Conservation (phyloP, 441 rosid species). For the Populus trichocarpa region DNA sequence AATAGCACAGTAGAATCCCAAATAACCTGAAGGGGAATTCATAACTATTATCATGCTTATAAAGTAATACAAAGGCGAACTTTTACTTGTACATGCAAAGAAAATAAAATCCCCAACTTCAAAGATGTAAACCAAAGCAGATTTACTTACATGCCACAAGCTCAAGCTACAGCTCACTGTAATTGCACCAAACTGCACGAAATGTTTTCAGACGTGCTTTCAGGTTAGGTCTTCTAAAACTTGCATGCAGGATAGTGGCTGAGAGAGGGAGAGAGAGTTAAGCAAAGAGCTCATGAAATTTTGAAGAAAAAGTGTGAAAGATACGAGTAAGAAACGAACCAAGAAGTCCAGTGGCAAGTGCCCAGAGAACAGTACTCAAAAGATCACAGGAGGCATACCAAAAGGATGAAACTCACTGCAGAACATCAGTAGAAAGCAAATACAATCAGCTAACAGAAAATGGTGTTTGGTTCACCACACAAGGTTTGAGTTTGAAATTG, state of each 20-base stretch:
- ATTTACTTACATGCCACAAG: slow-evolving; percentile 29
- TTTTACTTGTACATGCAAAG: neutral
- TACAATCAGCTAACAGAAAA: slow-evolving; percentile 5
- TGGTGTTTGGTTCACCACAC: slow-evolving; percentile 4
- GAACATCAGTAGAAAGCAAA: neutral
- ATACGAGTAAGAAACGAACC: slow-evolving; percentile 41
- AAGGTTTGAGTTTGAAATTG: neutral
- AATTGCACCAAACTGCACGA: slow-evolving; percentile 96
- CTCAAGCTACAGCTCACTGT: slow-evolving; percentile 71
- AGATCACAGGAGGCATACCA: slow-evolving; percentile 86
- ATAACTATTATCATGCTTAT: neutral
- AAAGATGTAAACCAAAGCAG: neutral
- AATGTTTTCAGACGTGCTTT: too few species aligned
- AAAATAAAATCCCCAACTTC: neutral
- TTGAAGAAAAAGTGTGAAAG: slow-evolving; percentile 4
- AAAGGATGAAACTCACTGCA: slow-evolving; percentile 68
- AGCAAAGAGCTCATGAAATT: neutral
- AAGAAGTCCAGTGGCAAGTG: slow-evolving; percentile 73
- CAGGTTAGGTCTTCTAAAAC: slow-evolving; percentile 90
- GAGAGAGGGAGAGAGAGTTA: slow-evolving; percentile 11
- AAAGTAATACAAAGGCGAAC: neutral
- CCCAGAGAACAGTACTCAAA: slow-evolving; percentile 66
- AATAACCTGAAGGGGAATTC: too few species aligned
- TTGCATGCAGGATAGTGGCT: slow-evolving; percentile 90
- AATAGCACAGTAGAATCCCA: too few species aligned